These are phyloP conservation scores for Diaporthe sp. DNA, from an alignment of 2,329 filamentous ascomycete genomes.

Conservation along the genomic window DNA sequence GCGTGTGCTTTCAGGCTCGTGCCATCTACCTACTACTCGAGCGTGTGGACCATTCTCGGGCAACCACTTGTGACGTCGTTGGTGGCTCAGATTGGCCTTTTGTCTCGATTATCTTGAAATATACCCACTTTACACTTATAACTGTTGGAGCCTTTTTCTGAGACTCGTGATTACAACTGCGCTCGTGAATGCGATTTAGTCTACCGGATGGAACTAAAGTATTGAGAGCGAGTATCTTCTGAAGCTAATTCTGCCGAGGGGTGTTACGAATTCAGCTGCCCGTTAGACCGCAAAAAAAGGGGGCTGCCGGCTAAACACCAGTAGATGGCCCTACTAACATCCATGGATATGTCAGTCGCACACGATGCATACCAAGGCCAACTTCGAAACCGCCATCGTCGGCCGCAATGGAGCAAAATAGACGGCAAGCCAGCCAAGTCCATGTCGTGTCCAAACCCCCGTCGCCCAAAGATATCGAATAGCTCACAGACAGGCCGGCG, in stretches of 20 bases:
- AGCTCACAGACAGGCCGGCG: background rate
- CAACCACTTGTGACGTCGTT: constrained; percentile 2
- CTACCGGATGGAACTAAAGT: background rate
- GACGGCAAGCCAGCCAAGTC: background rate
- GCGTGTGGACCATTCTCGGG: constrained; percentile 1
- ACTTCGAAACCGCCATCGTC: background rate
- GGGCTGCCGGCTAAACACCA: background rate
- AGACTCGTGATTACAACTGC: background rate
- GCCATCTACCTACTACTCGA: background rate
- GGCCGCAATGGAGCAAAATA: background rate
- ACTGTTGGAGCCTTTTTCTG: background rate
- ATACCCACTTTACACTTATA: constrained; percentile 27
- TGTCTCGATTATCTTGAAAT: constrained; percentile 9
- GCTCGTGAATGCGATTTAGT: background rate
- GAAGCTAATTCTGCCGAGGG: background rate
- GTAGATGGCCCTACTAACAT: background rate
- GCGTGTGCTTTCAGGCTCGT: constrained; percentile 7
- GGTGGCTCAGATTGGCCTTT: background rate
- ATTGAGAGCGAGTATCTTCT: background rate
- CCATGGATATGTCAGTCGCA: background rate
- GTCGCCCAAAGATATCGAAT: background rate
- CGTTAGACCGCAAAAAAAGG: background rate
- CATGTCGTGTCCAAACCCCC: background rate
- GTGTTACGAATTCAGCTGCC: background rate
- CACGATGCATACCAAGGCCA: background rate